Conservation (phyloP, 2,329 filamentous ascomycete genomes). For the Bipolaris oryzae region DNA sequence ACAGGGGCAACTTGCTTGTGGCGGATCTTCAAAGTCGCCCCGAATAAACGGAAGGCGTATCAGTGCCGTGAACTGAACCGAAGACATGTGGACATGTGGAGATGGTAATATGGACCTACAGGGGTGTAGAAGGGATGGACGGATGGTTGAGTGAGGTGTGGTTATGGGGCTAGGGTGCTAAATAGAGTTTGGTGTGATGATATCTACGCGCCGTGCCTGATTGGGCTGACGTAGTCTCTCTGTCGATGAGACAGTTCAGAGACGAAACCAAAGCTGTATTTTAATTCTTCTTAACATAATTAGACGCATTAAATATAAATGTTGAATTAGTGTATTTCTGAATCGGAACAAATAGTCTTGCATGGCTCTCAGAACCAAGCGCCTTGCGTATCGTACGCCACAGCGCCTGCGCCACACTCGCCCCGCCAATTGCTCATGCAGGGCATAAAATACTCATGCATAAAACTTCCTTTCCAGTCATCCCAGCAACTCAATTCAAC, state of each 20-base stretch:
- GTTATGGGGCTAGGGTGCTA: constrained; percentile 11
- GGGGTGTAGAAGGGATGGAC: constrained; percentile 8
- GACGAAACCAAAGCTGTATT: too few relatives aligned
- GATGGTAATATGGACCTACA: not conserved
- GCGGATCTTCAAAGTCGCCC: constrained; percentile 87
- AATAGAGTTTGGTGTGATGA: constrained; percentile 21
- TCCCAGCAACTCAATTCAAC: constrained; percentile 4
- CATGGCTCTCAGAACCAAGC: not conserved
- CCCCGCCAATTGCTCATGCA: constrained; percentile 19
- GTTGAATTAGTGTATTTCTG: too few relatives aligned
- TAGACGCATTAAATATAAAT: not conserved
- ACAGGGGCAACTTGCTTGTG: constrained; percentile 64
- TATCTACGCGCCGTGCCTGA: constrained; percentile 9
- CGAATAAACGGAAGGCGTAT: constrained; percentile 88
- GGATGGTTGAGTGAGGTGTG: constrained; percentile 11
- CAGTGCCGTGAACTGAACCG: constrained; percentile 70
- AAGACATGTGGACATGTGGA: constrained; percentile 38
- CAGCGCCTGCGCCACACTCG: constrained; percentile 11
- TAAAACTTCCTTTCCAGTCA: constrained; percentile 18
- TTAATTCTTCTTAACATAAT: not conserved
- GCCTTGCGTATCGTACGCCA: not conserved
- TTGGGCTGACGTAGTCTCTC: not conserved
- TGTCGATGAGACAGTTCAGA: not conserved
- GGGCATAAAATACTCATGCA: constrained; percentile 28
- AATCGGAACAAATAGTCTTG: not conserved